Base-by-base conservation (phyloP, 768 basidiomycete species). In the Filobasidium floriforme region DNA sequence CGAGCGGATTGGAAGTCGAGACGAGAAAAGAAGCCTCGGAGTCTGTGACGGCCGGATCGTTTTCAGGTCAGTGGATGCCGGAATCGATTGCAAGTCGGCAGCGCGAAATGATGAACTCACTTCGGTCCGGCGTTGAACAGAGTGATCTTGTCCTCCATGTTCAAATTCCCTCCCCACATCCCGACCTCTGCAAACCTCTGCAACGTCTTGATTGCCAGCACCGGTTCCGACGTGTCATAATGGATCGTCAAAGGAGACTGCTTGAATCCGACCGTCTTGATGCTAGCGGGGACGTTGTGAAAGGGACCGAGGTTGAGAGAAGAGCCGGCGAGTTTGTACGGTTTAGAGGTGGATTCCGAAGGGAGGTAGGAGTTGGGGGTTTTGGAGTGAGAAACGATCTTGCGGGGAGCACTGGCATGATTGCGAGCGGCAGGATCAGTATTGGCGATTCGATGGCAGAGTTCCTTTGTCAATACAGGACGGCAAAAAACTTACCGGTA, bases 1-100 rank as follows among this genome's bases (percentile, higher is more conserved):
- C 79, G 78, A 73, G 90, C 87, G 54, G 85, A 81, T 78, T 94
- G 92, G 77, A 92, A 86, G 46, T 88, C 86, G 59, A 98, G 80
- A 59, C 96, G 90, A 26, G 92, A 91, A 81, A 98, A 99, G 65
- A 94, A 89, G 0, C 94, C 96, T 76, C 94, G 92, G 66, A 99
- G 82, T 55, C 93, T 98, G 72, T 60, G 26, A 54, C 32, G 52
- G 63, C 32, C 32, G 32, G 32, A 9, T 37, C 32, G 59, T 51
- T 28, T n/a, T 51, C 7, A 59, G 5, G 24, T 29, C 15, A 18
- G 22, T 63, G 37, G 4, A 37, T 32, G 18, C n/a, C n/a, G 41
- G 5, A n/a, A 3, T 37, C 9, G 19, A 26, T n/a, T 24, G 18
- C 12, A 41, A 29, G 22, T 26, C 11, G 1, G 9, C 29, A 1